phyloP scores from a whole-genome alignment of 768 basidiomycete genomes.

The Auriscalpium vulgare region DNA sequence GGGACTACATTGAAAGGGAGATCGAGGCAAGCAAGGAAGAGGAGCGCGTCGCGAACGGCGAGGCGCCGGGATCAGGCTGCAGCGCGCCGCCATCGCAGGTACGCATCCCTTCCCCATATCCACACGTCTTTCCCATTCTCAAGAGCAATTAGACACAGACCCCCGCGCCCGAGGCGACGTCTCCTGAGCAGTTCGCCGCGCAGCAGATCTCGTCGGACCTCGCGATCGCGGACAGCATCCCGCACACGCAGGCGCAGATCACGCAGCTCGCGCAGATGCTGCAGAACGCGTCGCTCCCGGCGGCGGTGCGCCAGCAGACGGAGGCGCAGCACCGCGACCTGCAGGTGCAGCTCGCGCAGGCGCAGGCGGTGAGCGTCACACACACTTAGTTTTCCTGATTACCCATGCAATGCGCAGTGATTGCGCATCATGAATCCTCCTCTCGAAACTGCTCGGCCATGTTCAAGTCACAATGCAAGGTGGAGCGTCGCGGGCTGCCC shows the following conservation, averaged over 20 bases:
- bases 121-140: neutral
- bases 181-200: constrained; percentile 42
- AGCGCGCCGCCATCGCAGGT: constrained; percentile 5
- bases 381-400: too few species aligned
- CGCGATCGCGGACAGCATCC: constrained; percentile 68
- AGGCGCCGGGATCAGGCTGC: neutral
- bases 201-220: constrained; percentile 57
- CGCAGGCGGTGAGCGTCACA: too few species aligned
- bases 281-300: constrained; percentile 68
- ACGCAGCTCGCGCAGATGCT: constrained; percentile 73
- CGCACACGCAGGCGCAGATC: constrained; percentile 80
- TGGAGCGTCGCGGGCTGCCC: too few species aligned
- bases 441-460: too few species aligned
- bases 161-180: neutral
- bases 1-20: constrained; percentile 74
- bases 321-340: constrained; percentile 79
- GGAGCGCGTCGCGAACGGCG: constrained; percentile 17
- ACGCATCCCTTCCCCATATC: neutral
- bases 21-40: constrained; percentile 74
- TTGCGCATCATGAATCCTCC: too few species aligned
- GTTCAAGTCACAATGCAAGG: too few species aligned
- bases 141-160: constrained; percentile 1
- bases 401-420: too few species aligned
- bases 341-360: constrained; percentile 57
- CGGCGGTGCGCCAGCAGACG: constrained; percentile 67